Evolutionary conservation across 2,329 filamentous ascomycete species (phyloP), one percentile per base, ranked within the genome.

Genomic region (Xylogone sp.): DNA sequence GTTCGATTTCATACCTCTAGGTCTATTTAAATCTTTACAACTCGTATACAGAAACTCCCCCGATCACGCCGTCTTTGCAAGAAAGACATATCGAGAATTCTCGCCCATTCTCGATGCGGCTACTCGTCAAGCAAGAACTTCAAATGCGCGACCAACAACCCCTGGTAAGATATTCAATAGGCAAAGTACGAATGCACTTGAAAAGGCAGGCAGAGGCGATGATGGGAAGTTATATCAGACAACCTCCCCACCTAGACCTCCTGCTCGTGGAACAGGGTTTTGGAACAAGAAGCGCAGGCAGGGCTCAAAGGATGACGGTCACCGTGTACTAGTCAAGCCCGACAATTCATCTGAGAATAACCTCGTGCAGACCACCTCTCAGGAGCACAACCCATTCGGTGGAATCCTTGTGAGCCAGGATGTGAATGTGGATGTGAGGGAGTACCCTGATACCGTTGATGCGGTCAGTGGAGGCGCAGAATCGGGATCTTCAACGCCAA

Each of bases 11-110:
- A 73, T 79, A 1, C 83, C 86, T 0, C 69, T 88, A 24, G 77
- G 70, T 43, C 82, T 88, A 57, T 88, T 88, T 71, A 83, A 81
- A 57, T 72, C 79, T 7, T 83, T 84, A 52, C 86, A 89, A 65
- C 77, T 85, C 55, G 75, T 81, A 0, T 78, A 83, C 58, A 71
- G 75, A 22, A 75, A 74, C 53, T 73, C 76, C 27, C 69, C 74
- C 0, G 78, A 82, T 56, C 76, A 83, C 43, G 74, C 80, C 3
- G 76, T 75, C 2, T 88, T 89, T 59, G 75, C 78, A 1, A 76
- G 80, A 51, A 75, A 76, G 27, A 74, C 86, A 2, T 79, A 84
- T 59, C 76, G 79, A 54, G 84, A 88, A 55, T 76, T 87, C 52
- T 76, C 76, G 13, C 76, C 74, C 19, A 63, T 79, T 13, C 60